phyloP scores from a whole-genome alignment of 352 stramenopile species.

The Pythium vanterpoolii region DNA sequence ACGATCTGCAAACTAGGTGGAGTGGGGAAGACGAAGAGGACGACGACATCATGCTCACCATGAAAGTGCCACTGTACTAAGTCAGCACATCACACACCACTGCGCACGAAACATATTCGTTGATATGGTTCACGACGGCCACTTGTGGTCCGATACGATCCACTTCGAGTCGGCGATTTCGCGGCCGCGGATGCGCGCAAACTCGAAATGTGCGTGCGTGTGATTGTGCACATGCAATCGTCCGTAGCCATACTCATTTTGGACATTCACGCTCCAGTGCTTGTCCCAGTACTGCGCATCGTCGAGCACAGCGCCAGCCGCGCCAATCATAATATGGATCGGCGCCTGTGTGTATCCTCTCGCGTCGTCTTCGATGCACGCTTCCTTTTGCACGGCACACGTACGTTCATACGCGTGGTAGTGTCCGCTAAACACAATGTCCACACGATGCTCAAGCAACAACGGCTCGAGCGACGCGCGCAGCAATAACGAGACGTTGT shows the following conservation, averaged over 20 bases:
- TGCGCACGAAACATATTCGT: background rate
- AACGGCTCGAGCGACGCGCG: slow-evolving; percentile 23
- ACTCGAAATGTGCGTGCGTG: slow-evolving; percentile 29
- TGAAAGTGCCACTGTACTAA: slow-evolving; percentile 18
- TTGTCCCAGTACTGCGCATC: slow-evolving; percentile 18
- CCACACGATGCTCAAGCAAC: slow-evolving; percentile 22
- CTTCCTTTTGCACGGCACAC: slow-evolving; percentile 17
- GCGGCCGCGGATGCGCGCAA: slow-evolving; percentile 14
- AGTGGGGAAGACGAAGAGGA: slow-evolving; percentile 19
- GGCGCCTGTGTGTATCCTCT: slow-evolving; percentile 14
- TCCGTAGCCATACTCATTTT: slow-evolving; percentile 27
- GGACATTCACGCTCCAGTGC: slow-evolving; percentile 17
- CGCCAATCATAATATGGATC: slow-evolving; percentile 30
- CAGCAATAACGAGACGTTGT: slow-evolving; percentile 14
- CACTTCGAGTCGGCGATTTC: slow-evolving; percentile 15
- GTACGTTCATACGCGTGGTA: slow-evolving; percentile 32
- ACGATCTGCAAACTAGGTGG: slow-evolving; percentile 37
- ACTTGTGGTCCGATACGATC: slow-evolving; percentile 28
- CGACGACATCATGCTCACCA: slow-evolving; percentile 22
- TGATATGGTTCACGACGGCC: background rate
- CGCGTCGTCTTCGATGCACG: background rate
- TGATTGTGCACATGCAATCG: slow-evolving; percentile 27
- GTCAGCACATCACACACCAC: background rate
- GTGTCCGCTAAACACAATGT: slow-evolving; percentile 28
- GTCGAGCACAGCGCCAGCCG: slow-evolving; percentile 25